Evolutionary conservation across 805 yeast species (phyloP).

Genomic region (Debaryomyces tyrocola): DNA sequence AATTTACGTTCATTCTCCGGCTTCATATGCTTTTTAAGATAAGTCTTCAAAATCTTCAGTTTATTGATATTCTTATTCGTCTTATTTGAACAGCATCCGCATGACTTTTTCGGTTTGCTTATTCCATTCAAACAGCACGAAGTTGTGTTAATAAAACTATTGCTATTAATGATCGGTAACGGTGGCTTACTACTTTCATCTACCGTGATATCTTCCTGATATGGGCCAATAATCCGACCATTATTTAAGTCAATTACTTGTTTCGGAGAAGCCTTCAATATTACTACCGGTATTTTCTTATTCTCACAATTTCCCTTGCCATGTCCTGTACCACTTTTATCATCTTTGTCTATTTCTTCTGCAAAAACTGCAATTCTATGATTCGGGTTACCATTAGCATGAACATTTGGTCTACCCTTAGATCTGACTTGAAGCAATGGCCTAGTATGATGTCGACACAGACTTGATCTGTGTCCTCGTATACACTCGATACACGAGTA

Average conservation of each 20-base stretch:
- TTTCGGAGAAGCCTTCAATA: slow-evolving; percentile 37
- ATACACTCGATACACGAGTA: slow-evolving; percentile 87
- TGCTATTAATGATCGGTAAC: slow-evolving; percentile 24
- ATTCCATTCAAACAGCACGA: slow-evolving; percentile 31
- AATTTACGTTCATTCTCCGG: slow-evolving; percentile 6
- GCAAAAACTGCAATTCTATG: slow-evolving; percentile 63
- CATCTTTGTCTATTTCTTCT: slow-evolving; percentile 27
- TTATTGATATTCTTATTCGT: slow-evolving; percentile 29
- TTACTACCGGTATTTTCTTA: slow-evolving; percentile 24
- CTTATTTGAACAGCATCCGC: slow-evolving; percentile 32
- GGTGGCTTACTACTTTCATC: slow-evolving; percentile 16
- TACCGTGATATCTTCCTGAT: slow-evolving; percentile 17
- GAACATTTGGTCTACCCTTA: slow-evolving; percentile 82
- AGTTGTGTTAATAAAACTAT: slow-evolving; percentile 34
- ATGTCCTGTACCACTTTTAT: background rate
- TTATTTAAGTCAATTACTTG: slow-evolving; percentile 38
- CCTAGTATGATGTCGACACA: slow-evolving; percentile 78
- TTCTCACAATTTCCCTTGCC: slow-evolving; percentile 3
- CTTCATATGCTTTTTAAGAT: slow-evolving; percentile 23
- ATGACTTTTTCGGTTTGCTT: slow-evolving; percentile 19
- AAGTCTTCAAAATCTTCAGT: slow-evolving; percentile 34
- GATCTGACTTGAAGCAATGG: slow-evolving; percentile 83
- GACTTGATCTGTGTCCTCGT: slow-evolving; percentile 87
- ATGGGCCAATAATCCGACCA: slow-evolving; percentile 41
- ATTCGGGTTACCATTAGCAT: slow-evolving; percentile 47